Percentiles rank a stretch among this genome's conserved stretches.
Conservation (phyloP, 495 filamentous ascomycete species). For the Bathelium albidoporum region DNA sequence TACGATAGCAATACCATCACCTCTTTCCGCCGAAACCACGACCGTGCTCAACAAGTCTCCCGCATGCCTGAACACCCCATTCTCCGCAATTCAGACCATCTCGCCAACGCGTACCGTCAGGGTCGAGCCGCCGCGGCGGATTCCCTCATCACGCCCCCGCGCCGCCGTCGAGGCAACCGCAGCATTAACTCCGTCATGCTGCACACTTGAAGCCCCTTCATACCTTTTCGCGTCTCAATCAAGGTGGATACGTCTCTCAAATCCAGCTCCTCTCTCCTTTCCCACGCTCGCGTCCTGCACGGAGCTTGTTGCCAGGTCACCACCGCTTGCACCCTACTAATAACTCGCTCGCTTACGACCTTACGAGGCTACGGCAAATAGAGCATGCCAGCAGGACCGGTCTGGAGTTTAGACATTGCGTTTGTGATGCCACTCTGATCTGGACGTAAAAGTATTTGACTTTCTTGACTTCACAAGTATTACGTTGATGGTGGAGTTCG, state of each 20-base stretch:
- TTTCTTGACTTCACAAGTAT: not conserved
- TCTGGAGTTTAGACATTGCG: not conserved
- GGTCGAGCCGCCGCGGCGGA: not conserved
- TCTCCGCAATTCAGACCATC: not conserved
- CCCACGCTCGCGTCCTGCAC: too few relatives aligned
- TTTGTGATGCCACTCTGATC: not conserved
- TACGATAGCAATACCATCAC: slow-evolving; percentile 2
- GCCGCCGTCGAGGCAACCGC: not conserved
- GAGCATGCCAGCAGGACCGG: not conserved
- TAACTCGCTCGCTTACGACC: not conserved
- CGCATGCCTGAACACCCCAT: not conserved
- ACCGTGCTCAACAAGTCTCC: not conserved
- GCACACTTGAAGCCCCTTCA: not conserved
- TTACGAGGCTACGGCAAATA: not conserved
- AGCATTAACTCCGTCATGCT: not conserved
- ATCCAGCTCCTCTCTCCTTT: not conserved
- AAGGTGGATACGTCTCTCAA: not conserved
- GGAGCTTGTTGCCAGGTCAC: too few relatives aligned
- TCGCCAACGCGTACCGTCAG: slow-evolving; percentile 1
- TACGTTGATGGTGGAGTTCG: not conserved
- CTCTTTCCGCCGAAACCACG: not conserved
- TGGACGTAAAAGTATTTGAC: not conserved
- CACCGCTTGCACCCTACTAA: not conserved
- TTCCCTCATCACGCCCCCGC: not conserved
- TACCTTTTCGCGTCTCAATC: too few relatives aligned